Evolutionary conservation across 2,329 filamentous ascomycete species (phyloP), one percentile per base, ranked within the genome.

Genomic region (Penicillium griseofulvum): DNA sequence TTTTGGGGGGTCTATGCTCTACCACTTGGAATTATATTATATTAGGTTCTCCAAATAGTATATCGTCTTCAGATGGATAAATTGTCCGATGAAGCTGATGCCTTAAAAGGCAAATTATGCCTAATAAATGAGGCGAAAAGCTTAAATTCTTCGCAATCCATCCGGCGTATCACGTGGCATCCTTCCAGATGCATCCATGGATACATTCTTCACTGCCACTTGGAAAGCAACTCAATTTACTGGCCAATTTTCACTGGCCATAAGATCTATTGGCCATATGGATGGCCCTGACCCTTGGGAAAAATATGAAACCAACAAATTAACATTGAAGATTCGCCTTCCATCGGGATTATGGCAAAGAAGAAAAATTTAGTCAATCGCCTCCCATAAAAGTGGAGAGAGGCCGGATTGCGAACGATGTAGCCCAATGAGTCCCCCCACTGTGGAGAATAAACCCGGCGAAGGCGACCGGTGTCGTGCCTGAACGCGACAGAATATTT

Each of bases 381-480:
- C 53, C 58, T 57, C 57, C 47, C 42, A 36, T 16, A 51, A 43
- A 55, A 52, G 58, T 61, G 61, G 56, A 34, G 50, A 49, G 16
- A 8, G 33, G 19, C 46, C 33, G 22, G 36, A 19, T 17, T 33
- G 43, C 22, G n/a, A 36, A 22, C 28, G 26, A 37, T 33, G 36
- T 29, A 17, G 22, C 19, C 62, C 62, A 65, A 64, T 64, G 36
- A 54, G 10, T 16, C 44, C 42, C 12, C n/a, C n/a, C 28, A 41
- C 22, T 26, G 62, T 65, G 62, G 61, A 34, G 56, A 24, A 31
- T 1, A 2, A 11, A 42, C 42, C 17, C 53, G 17, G 53, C 50
- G 41, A 46, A 14, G 28, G 46, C 47, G 31, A 39, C 43, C 34
- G 28, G 61, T 62, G 59, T 63, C 59, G 59, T 64, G 57, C 59